Conservation (phyloP, 108 stramenopile genomes). For the Skeletonema grethae region DNA sequence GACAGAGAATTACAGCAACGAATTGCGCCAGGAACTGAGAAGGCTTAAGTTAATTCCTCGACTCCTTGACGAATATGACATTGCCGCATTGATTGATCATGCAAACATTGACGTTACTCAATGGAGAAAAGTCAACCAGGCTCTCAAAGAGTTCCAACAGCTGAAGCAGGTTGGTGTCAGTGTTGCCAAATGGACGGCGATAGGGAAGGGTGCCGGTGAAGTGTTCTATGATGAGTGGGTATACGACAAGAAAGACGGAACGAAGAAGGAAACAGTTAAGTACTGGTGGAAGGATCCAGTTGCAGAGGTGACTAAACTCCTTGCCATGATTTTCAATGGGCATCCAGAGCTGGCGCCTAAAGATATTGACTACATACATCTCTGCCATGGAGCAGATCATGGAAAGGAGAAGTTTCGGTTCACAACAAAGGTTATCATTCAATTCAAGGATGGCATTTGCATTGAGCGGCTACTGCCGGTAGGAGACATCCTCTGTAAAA, state of each 20-base stretch:
- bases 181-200: neutral
- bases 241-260: neutral
- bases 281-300: constrained; percentile 1
- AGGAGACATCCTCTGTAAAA: neutral
- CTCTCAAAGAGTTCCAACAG: neutral
- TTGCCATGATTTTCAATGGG: neutral
- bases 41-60: neutral
- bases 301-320: neutral
- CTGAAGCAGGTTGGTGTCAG: neutral
- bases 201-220: neutral
- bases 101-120: neutral
- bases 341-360: neutral
- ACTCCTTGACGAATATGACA: constrained; percentile 3
- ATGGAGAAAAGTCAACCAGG: neutral
- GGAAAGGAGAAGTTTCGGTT: constrained; percentile 1
- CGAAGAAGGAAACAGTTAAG: neutral
- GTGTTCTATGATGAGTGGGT: neutral
- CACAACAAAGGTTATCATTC: neutral
- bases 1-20: neutral
- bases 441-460: neutral
- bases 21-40: neutral
- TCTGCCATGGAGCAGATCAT: neutral
- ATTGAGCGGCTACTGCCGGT: neutral
- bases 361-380: neutral
- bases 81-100: constrained; percentile 1